These are phyloP conservation scores for Botrytis aclada DNA, from an alignment of 2,329 filamentous ascomycete species.

Conservation along the genomic window DNA sequence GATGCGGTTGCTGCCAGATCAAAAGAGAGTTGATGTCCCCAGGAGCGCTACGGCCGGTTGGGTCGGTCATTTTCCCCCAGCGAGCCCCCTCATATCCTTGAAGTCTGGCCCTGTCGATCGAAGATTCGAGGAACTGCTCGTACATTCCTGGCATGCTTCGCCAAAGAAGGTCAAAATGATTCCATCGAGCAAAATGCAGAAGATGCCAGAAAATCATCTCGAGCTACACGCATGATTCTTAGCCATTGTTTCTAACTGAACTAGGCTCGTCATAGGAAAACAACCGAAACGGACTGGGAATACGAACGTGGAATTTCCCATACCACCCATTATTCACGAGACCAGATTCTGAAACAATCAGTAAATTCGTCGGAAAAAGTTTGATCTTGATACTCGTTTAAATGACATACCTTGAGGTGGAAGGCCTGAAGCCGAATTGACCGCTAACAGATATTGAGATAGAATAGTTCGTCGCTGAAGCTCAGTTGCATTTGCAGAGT, in stretches of 20 bases:
- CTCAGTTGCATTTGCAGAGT: constrained; percentile 41
- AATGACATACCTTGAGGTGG: constrained; percentile 36
- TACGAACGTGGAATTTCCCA: constrained; percentile 43
- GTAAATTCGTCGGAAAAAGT: background rate
- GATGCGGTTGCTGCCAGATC: constrained; percentile 62
- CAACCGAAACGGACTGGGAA: background rate
- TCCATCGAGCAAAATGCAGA: constrained; percentile 43
- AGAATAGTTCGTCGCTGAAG: constrained; percentile 45
- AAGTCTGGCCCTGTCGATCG: constrained; percentile 34
- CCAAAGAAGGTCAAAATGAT: constrained; percentile 40
- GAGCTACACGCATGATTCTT: constrained; percentile 9
- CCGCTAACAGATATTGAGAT: constrained; percentile 45
- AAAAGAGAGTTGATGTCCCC: constrained; percentile 60
- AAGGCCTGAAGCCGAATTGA: constrained; percentile 42
- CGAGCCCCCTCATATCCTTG: constrained; percentile 42
- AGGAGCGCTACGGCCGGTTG: constrained; percentile 52
- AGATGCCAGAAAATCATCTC: constrained; percentile 46
- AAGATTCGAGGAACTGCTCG: constrained; percentile 38
- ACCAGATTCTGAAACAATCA: constrained; percentile 39
- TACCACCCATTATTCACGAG: constrained; percentile 49
- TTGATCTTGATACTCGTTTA: too few species aligned
- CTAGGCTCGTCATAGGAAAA: background rate
- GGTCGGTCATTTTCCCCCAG: constrained; percentile 56
- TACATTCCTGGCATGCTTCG: constrained; percentile 41
- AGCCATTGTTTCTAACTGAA: background rate